Conservation (phyloP, 2,329 filamentous ascomycete species). For the Daldinia eschscholtzii region DNA sequence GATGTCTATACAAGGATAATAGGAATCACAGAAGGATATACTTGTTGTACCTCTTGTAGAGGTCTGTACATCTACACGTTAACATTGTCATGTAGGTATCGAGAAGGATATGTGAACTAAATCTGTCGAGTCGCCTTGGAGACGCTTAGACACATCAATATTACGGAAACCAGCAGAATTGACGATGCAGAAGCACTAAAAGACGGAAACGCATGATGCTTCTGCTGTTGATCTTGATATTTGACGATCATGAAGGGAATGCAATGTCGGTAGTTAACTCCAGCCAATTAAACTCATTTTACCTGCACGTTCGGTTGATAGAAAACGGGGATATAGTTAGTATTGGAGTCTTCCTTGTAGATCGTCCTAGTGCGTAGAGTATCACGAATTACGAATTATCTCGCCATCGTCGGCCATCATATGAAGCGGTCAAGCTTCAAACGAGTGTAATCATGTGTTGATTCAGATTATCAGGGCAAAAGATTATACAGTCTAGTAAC, state of each 20-base stretch:
- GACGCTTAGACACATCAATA: conserved; percentile 4
- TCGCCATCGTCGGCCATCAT: not conserved
- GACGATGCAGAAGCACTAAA: not conserved
- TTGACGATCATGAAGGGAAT: not conserved
- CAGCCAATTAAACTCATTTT: not conserved
- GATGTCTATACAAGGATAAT: not conserved
- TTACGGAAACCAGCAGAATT: conserved; percentile 2
- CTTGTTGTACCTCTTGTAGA: conserved; percentile 6
- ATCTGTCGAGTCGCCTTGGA: not conserved
- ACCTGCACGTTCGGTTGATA: not conserved
- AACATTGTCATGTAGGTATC: not conserved
- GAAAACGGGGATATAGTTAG: not conserved
- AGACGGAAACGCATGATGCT: not conserved
- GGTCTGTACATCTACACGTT: not conserved
- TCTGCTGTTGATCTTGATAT: not conserved
- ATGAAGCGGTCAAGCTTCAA: not conserved
- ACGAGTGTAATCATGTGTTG: not conserved
- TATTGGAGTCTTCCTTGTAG: not conserved
- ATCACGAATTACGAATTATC: not conserved
- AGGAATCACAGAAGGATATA: conserved; percentile 1
- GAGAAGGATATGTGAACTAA: not conserved
- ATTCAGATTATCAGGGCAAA: not conserved
- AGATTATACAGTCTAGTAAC: not conserved
- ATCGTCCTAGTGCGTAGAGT: not conserved
- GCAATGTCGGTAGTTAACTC: not conserved